These are phyloP conservation scores for Hyaloperonospora arabidopsidis DNA, from an alignment of 352 stramenopile genomes.

Conservation along the genomic window DNA sequence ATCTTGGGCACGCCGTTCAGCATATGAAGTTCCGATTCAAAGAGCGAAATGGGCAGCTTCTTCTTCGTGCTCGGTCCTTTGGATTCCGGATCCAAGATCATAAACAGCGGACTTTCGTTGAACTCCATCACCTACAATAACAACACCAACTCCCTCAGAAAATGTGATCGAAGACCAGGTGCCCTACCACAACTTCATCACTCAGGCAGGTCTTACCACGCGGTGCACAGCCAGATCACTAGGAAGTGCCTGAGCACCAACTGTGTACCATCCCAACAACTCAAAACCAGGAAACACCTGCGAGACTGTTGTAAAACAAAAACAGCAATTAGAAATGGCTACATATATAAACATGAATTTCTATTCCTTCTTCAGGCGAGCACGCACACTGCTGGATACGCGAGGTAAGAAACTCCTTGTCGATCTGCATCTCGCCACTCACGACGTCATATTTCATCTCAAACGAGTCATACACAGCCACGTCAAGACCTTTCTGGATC, in stretches of 20 bases:
- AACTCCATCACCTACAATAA: conserved; percentile 75
- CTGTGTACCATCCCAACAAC: conserved; percentile 84
- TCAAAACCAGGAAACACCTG: conserved; percentile 85
- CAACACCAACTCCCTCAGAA: too few species aligned
- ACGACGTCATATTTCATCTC: conserved; percentile 75
- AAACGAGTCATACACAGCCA: conserved; percentile 83
- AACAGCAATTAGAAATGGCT: not conserved
- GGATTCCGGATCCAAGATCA: conserved; percentile 62
- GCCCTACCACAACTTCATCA: too few species aligned
- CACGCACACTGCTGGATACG: conserved; percentile 75
- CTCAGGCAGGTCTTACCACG: conserved; percentile 30
- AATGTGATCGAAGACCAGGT: too few species aligned
- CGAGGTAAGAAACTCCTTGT: conserved; percentile 75
- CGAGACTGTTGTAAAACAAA: conserved; percentile 35
- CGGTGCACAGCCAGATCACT: conserved; percentile 74
- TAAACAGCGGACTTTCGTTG: conserved; percentile 76
- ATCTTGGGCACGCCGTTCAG: conserved; percentile 80
- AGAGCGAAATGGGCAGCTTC: conserved; percentile 82
- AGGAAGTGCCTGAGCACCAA: conserved; percentile 56
- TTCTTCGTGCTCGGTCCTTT: conserved; percentile 68
- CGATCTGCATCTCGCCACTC: conserved; percentile 53
- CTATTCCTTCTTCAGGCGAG: not conserved
- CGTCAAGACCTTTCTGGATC: conserved; percentile 73
- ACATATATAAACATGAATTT: too few species aligned
- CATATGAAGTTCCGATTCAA: conserved; percentile 83